Percentiles rank a stretch among this genome's conserved stretches.
phyloP scores from a whole-genome alignment of 2,329 filamentous ascomycete genomes.

The Paraphoma sp. region DNA sequence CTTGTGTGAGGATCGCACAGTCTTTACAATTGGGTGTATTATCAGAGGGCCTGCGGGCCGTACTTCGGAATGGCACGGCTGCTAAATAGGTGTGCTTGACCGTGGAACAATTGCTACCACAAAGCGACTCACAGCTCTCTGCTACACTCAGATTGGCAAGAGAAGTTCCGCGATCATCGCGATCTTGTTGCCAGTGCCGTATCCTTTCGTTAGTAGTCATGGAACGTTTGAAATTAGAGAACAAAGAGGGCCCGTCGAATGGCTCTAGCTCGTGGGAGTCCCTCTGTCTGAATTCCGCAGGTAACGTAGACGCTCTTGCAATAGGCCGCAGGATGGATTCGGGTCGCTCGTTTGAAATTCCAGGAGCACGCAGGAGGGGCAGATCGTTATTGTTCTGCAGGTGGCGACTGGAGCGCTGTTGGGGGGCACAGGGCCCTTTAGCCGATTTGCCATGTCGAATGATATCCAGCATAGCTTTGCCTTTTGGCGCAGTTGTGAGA shows the following conservation, averaged over 20 bases:
- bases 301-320: constrained; percentile 30
- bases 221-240: constrained; percentile 27
- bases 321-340: constrained; percentile 20
- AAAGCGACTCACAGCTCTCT: constrained; percentile 15
- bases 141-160: neutral
- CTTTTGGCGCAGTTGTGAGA: constrained; percentile 74
- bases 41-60: too few relatives aligned
- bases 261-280: constrained; percentile 25
- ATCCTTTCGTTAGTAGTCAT: constrained; percentile 34
- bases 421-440: neutral
- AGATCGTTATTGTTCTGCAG: constrained; percentile 5
- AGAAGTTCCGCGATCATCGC: neutral
- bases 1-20: too few relatives aligned
- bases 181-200: constrained; percentile 20
- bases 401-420: neutral
- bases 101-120: neutral
- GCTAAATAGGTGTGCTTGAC: too few relatives aligned
- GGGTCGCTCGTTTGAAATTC: constrained; percentile 22
- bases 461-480: constrained; percentile 67
- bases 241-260: constrained; percentile 25
- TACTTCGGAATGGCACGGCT: too few relatives aligned
- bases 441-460: constrained; percentile 44
- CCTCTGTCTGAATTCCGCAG: constrained; percentile 9
- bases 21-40: too few relatives aligned
- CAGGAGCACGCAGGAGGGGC: constrained; percentile 31